phyloP scores from a whole-genome alignment of 495 filamentous ascomycete species.

The Talaromyces ruber region DNA sequence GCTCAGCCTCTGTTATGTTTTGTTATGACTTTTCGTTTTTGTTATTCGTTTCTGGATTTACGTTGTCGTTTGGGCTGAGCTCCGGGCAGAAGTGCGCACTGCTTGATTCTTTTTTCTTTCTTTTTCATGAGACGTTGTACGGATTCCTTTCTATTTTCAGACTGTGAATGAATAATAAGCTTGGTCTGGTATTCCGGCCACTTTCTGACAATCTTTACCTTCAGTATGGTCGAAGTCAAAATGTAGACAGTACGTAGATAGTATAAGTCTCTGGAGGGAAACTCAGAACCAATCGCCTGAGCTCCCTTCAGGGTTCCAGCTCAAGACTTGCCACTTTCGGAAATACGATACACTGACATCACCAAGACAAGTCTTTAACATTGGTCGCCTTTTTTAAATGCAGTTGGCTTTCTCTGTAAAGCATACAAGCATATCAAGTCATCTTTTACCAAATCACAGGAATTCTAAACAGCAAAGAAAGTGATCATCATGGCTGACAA shows the following conservation, averaged over 20 bases:
- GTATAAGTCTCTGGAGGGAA: not conserved
- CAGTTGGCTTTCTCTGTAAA: not conserved
- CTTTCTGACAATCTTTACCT: not conserved
- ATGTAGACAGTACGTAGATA: not conserved
- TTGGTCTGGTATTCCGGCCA: not conserved
- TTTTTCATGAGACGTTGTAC: conserved; percentile 11
- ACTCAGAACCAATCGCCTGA: not conserved
- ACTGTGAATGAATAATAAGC: conserved; percentile 11
- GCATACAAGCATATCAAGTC: not conserved
- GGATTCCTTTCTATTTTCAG: conserved; percentile 7
- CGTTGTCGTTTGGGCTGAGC: conserved; percentile 18
- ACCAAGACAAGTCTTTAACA: not conserved
- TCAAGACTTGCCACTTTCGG: not conserved
- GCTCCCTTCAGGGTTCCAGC: not conserved
- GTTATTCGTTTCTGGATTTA: conserved; percentile 13
- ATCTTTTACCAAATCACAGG: not conserved
- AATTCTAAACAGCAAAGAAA: not conserved
- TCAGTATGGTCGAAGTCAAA: not conserved
- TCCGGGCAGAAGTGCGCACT: conserved; percentile 44
- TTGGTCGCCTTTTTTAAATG: not conserved
- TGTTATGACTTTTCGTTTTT: conserved; percentile 8
- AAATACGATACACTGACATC: conserved; percentile 1
- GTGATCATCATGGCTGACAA: conserved; percentile 1
- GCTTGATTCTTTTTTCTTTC: conserved; percentile 17
- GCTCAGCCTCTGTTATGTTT: conserved; percentile 17